Evolutionary conservation across 2,329 filamentous ascomycete species (phyloP), one percentile per base, ranked within the genome.

Genomic region (Stenocarpella maydis): DNA sequence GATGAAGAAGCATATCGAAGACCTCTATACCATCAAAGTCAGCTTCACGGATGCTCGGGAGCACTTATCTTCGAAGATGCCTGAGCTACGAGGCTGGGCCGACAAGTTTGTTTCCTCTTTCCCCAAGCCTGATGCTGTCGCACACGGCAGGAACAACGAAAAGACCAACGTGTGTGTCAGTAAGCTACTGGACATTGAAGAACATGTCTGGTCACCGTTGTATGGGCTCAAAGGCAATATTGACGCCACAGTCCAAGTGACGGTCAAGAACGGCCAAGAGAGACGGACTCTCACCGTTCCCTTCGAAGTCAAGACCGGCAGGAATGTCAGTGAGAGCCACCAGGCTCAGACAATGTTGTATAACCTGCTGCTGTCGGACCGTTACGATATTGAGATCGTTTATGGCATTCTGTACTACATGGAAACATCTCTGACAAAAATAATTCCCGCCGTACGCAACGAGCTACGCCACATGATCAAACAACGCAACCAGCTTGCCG

Each of bases 191-290:
- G 96, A 98, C 77, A 93, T 99, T 12, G 96, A 99, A 78, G 96
- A 99, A 79, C 96, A 98, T 77, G 90, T 99, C 34, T 99, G 96
- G 96, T 98, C 95, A 8, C 96, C 96, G 0, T 95, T 94, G 89
- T 99, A 97, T 77, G 96, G 96, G 0, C 84, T 99, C 19, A 99
- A 99, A 79, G 96, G 96, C 37, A 99, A 98, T 75, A 96, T 99
- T 70, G 96, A 99, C 81, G 96, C 96, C 34, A 98, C 96, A 0
- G 92, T 99, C 1, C 93, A 99, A 81, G 92, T 96, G 19, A 89
- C 88, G 0, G 92, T 98, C 84, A 84, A 88, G 67, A 92, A 97
- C 68, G 88, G 89, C 31, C 82, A 86, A n/a, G 85, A 87, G 37
- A 80, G 84, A 55, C 88, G 88, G 71, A 92, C 88, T 6, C 83